These are phyloP conservation scores for Trichoderma cornu-damae DNA, from an alignment of 2,329 filamentous ascomycete species.

Conservation along the genomic window DNA sequence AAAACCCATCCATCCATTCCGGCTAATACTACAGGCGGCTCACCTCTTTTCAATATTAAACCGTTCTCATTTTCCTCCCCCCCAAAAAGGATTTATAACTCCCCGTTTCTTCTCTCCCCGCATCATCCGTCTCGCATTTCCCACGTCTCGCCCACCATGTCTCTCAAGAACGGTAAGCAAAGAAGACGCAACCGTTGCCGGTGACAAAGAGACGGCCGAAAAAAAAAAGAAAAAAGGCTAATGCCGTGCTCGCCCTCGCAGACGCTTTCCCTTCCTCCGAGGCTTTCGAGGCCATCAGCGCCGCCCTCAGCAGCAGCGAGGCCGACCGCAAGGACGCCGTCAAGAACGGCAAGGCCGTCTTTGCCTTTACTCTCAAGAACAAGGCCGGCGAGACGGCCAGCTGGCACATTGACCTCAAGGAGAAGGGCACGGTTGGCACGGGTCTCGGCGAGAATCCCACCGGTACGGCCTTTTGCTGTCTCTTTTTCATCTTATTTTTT, in stretches of 20 bases:
- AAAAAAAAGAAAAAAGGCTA: neutral
- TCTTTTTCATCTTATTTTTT: constrained; percentile 14
- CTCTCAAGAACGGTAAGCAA: constrained; percentile 65
- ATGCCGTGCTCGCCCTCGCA: constrained; percentile 31
- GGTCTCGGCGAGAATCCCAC: constrained; percentile 76
- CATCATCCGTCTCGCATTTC: neutral
- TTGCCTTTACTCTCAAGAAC: constrained; percentile 93
- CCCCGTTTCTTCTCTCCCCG: neutral
- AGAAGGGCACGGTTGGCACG: constrained; percentile 74
- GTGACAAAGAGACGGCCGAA: neutral
- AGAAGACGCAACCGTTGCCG: neutral
- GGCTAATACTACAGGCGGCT: constrained; percentile 1
- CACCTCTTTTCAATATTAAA: neutral
- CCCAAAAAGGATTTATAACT: no score
- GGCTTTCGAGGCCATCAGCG: constrained; percentile 85
- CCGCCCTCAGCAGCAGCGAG: constrained; percentile 60
- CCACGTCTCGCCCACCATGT: constrained; percentile 47
- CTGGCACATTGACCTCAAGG: constrained; percentile 96
- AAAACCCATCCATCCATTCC: constrained; percentile 14
- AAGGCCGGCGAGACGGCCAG: constrained; percentile 67
- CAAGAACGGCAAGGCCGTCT: constrained; percentile 81
- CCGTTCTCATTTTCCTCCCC: neutral
- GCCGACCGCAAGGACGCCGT: constrained; percentile 80
- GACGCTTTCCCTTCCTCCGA: constrained; percentile 83
- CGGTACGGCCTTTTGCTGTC: constrained; percentile 52